These are phyloP conservation scores for Glutinoglossum americanum DNA, from an alignment of 495 filamentous ascomycete species.

Conservation along the genomic window DNA sequence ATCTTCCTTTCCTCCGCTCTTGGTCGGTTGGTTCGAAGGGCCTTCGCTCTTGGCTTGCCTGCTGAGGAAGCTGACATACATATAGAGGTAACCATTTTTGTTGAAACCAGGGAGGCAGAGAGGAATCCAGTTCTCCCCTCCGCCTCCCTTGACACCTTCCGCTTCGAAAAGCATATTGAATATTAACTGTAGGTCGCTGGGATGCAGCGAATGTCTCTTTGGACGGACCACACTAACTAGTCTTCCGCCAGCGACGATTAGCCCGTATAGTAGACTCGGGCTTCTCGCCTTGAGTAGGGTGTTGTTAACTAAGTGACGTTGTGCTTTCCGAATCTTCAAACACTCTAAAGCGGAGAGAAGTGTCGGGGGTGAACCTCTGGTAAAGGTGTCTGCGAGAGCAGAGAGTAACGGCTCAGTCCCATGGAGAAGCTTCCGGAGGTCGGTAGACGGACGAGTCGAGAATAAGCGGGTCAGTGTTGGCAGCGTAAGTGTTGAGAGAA, in stretches of 20 bases:
- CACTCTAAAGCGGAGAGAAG: constrained; percentile 83
- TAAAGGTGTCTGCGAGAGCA: constrained; percentile 84
- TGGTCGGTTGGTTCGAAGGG: neutral
- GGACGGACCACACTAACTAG: constrained; percentile 89
- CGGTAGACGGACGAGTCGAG: constrained; percentile 70
- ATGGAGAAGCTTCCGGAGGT: constrained; percentile 77
- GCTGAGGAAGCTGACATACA: constrained; percentile 87
- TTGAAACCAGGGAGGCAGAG: constrained; percentile 95
- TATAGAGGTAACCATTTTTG: constrained; percentile 90
- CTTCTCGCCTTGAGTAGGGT: constrained; percentile 57
- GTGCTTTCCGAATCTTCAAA: constrained; percentile 64
- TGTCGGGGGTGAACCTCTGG: constrained; percentile 70
- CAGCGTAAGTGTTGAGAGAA: constrained; percentile 81
- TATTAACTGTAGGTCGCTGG: constrained; percentile 83
- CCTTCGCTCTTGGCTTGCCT: neutral
- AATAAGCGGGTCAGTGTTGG: constrained; percentile 80
- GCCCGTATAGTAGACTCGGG: constrained; percentile 65
- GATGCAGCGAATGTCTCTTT: constrained; percentile 86
- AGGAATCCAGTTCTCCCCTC: constrained; percentile 94
- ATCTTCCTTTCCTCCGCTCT: constrained; percentile 4
- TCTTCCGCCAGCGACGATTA: constrained; percentile 82
- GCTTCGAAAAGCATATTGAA: constrained; percentile 99
- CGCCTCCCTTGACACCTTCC: constrained; percentile 64
- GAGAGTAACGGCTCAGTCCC: constrained; percentile 85
- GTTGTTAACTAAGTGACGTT: constrained; percentile 71